phyloP scores from a whole-genome alignment of 768 basidiomycete genomes.

The Hygrocybe punicea region DNA sequence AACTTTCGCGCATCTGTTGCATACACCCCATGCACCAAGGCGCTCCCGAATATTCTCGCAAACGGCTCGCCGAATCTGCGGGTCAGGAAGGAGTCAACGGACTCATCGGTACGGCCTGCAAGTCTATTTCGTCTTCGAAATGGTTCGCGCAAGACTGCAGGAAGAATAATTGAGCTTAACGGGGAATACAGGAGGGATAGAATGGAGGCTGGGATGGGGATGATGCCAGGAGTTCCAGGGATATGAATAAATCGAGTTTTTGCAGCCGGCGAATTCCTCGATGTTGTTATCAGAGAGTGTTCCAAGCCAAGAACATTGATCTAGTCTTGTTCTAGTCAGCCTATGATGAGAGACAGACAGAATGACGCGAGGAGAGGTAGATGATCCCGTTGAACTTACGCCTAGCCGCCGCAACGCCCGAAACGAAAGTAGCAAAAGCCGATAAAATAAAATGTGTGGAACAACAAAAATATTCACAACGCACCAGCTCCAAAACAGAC shows the following conservation, averaged over 20 bases:
- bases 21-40: conserved; percentile 90
- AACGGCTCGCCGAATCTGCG: conserved; percentile 70
- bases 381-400: too few species aligned
- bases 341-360: too few species aligned
- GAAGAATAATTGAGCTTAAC: conserved; percentile 45
- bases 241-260: conserved; percentile 71
- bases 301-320: conserved; percentile 69
- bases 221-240: conserved; percentile 50
- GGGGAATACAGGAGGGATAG: conserved; percentile 39
- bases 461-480: conserved; percentile 19
- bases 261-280: conserved; percentile 67
- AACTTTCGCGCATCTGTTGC: conserved; percentile 76
- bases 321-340: conserved; percentile 41
- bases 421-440: too few species aligned
- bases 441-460: too few species aligned
- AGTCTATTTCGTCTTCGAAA: conserved; percentile 45
- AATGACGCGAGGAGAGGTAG: neutral
- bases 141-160: conserved; percentile 56
- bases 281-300: conserved; percentile 60
- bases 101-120: conserved; percentile 59
- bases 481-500: conserved; percentile 74
- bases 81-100: conserved; percentile 71
- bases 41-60: conserved; percentile 72
- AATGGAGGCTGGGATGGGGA: conserved; percentile 44
- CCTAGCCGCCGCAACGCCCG: too few species aligned